Base-by-base conservation (phyloP, 2,329 filamentous ascomycete genomes). In the Fusarium ramigenum region DNA sequence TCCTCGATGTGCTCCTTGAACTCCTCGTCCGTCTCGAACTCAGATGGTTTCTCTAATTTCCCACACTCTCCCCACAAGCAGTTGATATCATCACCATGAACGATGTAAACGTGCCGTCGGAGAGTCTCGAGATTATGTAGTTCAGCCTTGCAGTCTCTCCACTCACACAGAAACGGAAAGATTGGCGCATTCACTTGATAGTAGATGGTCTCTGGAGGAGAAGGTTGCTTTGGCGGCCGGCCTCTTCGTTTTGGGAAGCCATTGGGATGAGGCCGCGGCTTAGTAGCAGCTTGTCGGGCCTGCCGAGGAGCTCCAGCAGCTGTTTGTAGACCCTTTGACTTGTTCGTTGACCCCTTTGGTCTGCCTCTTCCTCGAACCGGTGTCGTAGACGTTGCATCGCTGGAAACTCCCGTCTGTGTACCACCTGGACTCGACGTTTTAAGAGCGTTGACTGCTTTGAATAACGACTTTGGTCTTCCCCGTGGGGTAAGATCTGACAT, bases 111-210 rank as follows among this genome's bases (percentile, higher is more conserved):
- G 71, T 92, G 90, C 62, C 81, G 82, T 30, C 86, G 83, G 44
- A 92, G 78, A 15, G 89, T 92, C 18, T 87, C 87, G 63, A 91
- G 79, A 75, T 92, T 92, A 57, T 91, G 89, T 50, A 92, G 82
- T 79, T 91, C 87, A 7, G 90, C 90, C 36, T 83, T 84, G 75
- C 90, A 92, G 1, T 82, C 82, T 28, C 80, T 72, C 90, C 90
- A 92, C 78, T 91, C 88, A 79, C 90, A 92, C 15, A 85, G 66
- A 75, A 89, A 92, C 4, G 83, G 79, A n/a, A 84, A 63, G 73
- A 87, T 91, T 9, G 79, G 80, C 10, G 87, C 84, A 28, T 83
- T 77, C 28, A 84, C 77, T 25, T 72, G 75, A 34, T 80, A 77
- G 65, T 88, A 90, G 34, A 84, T 78, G 18, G 84, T 81, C 49